Percentiles rank a stretch among this genome's conserved stretches.
phyloP scores from a whole-genome alignment of 2,329 filamentous ascomycete genomes.

The Trichoderma sp. region DNA sequence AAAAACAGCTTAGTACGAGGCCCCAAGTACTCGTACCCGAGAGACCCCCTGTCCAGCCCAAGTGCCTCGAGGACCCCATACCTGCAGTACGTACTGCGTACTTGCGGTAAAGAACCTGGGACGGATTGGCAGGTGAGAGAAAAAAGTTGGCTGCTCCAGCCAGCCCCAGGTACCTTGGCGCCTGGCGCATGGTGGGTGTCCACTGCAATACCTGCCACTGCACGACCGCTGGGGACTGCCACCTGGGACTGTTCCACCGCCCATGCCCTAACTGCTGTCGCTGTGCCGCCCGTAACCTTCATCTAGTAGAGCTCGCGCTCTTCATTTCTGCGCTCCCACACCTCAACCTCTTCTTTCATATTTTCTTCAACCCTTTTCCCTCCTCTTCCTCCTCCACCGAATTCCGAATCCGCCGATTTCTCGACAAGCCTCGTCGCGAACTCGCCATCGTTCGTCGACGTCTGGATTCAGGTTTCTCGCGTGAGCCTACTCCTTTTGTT shows the following conservation, averaged over 20 bases:
- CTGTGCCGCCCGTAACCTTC: constrained; percentile 26
- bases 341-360: constrained; percentile 23
- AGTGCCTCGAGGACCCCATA: background rate
- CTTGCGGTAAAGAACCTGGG: constrained; percentile 17
- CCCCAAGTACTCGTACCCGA: background rate
- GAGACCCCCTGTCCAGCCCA: constrained; percentile 5
- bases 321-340: constrained; percentile 21
- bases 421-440: constrained; percentile 41
- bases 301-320: constrained; percentile 16
- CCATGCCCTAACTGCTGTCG: constrained; percentile 23
- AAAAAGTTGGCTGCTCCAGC: constrained; percentile 15
- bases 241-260: constrained; percentile 16
- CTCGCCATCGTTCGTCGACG: constrained; percentile 31
- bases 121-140: constrained; percentile 18
- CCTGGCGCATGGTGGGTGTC: constrained; percentile 2
- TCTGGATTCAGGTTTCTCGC: constrained; percentile 35
- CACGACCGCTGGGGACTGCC: background rate
- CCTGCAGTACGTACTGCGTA: constrained; percentile 5
- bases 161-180: constrained; percentile 26
- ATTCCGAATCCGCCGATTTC: constrained; percentile 42
- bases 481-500: constrained; percentile 34
- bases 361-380: constrained; percentile 27
- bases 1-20: background rate
- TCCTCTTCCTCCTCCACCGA: constrained; percentile 33
- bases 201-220: background rate